Conservation (phyloP, 2,329 filamentous ascomycete species). For the Penicillium sp. region DNA sequence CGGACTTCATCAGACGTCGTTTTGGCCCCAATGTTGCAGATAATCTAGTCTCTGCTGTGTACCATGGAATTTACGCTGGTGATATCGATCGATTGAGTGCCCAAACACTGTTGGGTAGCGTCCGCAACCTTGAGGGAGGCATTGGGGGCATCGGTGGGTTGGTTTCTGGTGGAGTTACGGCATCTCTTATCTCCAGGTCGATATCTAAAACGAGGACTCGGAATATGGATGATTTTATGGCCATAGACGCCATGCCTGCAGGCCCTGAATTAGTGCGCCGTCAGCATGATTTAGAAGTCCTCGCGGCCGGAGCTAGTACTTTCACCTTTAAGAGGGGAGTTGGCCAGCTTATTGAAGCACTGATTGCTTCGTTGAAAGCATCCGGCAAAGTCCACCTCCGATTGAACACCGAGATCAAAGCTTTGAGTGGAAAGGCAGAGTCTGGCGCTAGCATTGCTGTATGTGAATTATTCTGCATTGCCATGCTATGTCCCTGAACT, state of each 20-base stretch:
- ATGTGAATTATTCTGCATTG: neutral
- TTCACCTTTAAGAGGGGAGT: constrained; percentile 57
- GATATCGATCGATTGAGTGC: constrained; percentile 78
- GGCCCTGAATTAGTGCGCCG: neutral
- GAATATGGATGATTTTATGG: constrained; percentile 30
- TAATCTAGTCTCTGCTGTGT: constrained; percentile 69
- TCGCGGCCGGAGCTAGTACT: constrained; percentile 33
- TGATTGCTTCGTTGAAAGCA: constrained; percentile 51
- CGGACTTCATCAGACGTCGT: constrained; percentile 59
- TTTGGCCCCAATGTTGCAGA: constrained; percentile 59
- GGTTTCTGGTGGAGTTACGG: constrained; percentile 14
- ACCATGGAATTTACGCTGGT: constrained; percentile 91
- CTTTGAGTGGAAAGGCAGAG: neutral
- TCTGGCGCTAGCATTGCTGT: neutral
- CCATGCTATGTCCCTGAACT: neutral
- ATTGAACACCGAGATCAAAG: constrained; percentile 48
- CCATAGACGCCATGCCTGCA: constrained; percentile 14
- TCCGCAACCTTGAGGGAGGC: constrained; percentile 48
- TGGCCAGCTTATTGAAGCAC: constrained; percentile 55
- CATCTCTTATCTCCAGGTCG: constrained; percentile 11
- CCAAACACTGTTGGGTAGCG: constrained; percentile 57
- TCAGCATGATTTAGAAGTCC: constrained; percentile 7
- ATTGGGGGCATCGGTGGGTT: constrained; percentile 11
- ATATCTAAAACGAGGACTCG: constrained; percentile 10
- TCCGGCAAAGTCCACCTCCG: constrained; percentile 61